These are phyloP conservation scores for Sordaria brevicollis DNA, from an alignment of 495 filamentous ascomycete species.

Conservation along the genomic window DNA sequence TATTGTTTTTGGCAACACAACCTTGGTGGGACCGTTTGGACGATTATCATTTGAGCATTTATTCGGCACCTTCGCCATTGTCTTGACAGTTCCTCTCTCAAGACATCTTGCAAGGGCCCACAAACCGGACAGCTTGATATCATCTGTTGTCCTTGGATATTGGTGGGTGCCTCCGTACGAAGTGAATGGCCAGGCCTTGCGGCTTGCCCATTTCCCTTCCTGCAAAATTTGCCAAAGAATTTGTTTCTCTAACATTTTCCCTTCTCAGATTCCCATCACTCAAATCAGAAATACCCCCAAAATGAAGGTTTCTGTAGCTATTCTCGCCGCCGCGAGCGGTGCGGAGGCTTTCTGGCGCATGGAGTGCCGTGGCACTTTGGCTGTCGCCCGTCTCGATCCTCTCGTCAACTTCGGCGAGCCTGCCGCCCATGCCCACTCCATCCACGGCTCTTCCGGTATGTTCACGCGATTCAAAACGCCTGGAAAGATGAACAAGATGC, in stretches of 20 bases:
- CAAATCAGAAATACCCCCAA: background rate
- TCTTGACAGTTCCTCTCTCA: background rate
- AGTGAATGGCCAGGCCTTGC: background rate
- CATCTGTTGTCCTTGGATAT: background rate
- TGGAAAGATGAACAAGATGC: background rate
- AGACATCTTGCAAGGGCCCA: background rate
- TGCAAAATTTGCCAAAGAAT: background rate
- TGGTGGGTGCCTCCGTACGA: background rate
- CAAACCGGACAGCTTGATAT: background rate
- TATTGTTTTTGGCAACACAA: background rate
- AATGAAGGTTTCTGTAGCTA: conserved; percentile 21
- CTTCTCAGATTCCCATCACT: conserved; percentile 1
- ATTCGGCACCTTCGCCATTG: background rate
- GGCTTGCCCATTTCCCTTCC: background rate
- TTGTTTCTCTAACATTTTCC: background rate
- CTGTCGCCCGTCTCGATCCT: conserved; percentile 62
- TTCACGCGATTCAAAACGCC: background rate
- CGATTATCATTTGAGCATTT: background rate
- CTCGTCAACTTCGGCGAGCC: conserved; percentile 48
- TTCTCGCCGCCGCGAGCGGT: conserved; percentile 19
- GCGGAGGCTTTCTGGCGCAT: conserved; percentile 78
- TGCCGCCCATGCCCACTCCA: conserved; percentile 61
- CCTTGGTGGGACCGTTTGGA: background rate
- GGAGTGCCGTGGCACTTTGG: conserved; percentile 59
- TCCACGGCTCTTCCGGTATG: conserved; percentile 57